Conservation (phyloP, 2,329 filamentous ascomycete genomes). For the Monosporascus sp. region DNA sequence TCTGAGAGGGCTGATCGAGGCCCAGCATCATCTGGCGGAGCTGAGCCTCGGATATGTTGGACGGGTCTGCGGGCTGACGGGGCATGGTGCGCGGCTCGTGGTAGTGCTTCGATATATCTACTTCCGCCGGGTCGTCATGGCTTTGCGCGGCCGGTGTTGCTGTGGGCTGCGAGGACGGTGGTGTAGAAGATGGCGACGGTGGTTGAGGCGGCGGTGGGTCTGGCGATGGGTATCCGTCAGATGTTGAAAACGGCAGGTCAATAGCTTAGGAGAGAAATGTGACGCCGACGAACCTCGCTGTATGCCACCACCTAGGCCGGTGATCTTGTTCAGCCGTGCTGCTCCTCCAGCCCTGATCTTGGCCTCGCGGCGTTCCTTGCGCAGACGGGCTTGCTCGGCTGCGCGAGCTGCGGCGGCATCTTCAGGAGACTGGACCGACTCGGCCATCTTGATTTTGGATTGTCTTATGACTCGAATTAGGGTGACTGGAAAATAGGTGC, state of each 20-base stretch:
- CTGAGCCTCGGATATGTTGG: constrained; percentile 49
- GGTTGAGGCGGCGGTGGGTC: constrained; percentile 25
- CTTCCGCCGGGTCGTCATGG: constrained; percentile 64
- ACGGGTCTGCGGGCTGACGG: constrained; percentile 30
- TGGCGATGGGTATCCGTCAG: not conserved
- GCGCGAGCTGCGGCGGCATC: constrained; percentile 48
- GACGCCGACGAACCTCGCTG: constrained; percentile 34
- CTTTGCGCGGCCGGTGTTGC: constrained; percentile 25
- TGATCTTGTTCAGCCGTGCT: constrained; percentile 69
- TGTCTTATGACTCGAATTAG: not conserved
- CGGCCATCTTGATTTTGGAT: constrained; percentile 17
- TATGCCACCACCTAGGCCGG: constrained; percentile 59
- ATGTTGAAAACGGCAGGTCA: not conserved
- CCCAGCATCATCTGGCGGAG: constrained; percentile 62
- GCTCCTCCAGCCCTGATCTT: constrained; percentile 71
- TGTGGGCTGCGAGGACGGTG: constrained; percentile 22
- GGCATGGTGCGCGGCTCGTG: constrained; percentile 50
- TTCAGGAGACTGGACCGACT: constrained; percentile 26
- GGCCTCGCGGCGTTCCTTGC: constrained; percentile 73
- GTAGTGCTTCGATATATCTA: constrained; percentile 73
- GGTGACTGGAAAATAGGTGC: not conserved
- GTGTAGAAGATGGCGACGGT: constrained; percentile 24
- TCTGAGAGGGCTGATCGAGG: constrained; percentile 36
- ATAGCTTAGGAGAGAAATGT: constrained; percentile 2
- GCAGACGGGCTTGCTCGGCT: constrained; percentile 63